Percentiles rank a stretch among this genome's conserved stretches.
These are phyloP conservation scores for Pseudocercospora fuligena DNA, from an alignment of 2,329 filamentous ascomycete genomes.

Conservation along the genomic window DNA sequence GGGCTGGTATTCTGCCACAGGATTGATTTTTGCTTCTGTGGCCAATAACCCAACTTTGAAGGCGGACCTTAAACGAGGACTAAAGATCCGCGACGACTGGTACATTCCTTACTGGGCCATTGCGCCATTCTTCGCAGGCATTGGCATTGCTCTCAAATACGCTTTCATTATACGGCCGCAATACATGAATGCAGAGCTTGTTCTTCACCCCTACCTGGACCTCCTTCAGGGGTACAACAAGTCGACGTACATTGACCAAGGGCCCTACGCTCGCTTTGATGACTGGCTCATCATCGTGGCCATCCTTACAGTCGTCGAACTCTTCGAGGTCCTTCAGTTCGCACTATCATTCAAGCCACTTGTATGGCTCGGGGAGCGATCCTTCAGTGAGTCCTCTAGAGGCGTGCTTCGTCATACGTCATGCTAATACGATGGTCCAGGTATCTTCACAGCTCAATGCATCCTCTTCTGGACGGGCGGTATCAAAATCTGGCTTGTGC, in stretches of 20 bases:
- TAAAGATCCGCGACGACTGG: conserved; percentile 30
- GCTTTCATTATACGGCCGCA: conserved; percentile 33
- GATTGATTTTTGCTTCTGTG: conserved; percentile 36
- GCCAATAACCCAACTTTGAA: conserved; percentile 28
- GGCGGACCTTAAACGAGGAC: conserved; percentile 28
- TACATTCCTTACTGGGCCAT: conserved; percentile 30
- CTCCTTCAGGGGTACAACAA: conserved; percentile 28
- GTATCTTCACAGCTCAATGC: conserved; percentile 36
- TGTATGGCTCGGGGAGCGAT: conserved; percentile 34
- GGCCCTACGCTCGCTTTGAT: conserved; percentile 37
- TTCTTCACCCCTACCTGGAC: conserved; percentile 37
- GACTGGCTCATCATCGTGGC: conserved; percentile 38
- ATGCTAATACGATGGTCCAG: conserved; percentile 22
- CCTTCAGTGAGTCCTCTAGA: conserved; percentile 33
- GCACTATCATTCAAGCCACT: conserved; percentile 34
- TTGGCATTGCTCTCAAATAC: conserved; percentile 37
- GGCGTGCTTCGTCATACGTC: background rate
- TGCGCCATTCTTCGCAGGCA: conserved; percentile 19
- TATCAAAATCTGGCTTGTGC: conserved; percentile 37
- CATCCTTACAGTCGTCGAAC: conserved; percentile 33
- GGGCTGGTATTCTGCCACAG: conserved; percentile 39
- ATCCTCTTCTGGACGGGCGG: conserved; percentile 38
- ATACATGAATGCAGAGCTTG: conserved; percentile 33
- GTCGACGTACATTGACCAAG: conserved; percentile 25
- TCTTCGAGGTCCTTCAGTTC: conserved; percentile 22